Base-by-base conservation (phyloP, 2,329 filamentous ascomycete species). In the Pezicula neosporulosa region DNA sequence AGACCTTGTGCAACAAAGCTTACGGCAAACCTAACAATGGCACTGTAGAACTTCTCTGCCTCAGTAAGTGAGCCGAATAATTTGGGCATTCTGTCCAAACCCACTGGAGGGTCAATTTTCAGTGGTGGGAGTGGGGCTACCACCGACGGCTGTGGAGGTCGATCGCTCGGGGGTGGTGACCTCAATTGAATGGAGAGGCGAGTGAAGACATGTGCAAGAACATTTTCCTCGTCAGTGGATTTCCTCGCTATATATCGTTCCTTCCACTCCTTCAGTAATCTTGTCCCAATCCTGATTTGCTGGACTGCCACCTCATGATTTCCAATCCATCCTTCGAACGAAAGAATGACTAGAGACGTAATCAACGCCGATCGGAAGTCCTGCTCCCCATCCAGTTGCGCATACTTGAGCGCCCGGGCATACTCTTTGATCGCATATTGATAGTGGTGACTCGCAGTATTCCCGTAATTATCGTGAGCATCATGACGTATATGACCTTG, bases 241-340 rank as follows among this genome's bases (percentile, higher is more conserved):
- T 15, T 33, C 24, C 15, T 50, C 16, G 39, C 7, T 9, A 8
- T 41, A 41, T 30, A 46, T 2, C 44, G 43, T 44, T 53, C 44
- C 21, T 53, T 53, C 51, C 51, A 53, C 33, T 53, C 51, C 30
- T 47, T 50, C 28, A 53, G 24, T 35, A 53, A 44, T 16, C 36
- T 41, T 16, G 47, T 49, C 28, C 81, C 81, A 5, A 67, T 77
- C 61, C 82, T 80, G 38, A 84, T 82, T 60, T 84, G 81, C 13
- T 68, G 59, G 44, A 83, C 82, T 45, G 81, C 80, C 58, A 81
- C 77, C 56, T 73, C 76, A 61, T 84, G 81, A 54, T 83, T 77
- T 27, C 81, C 81, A 24, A 83, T 76, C 58, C 84, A 84, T 1
- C 80, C 83, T 63, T 86, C 83, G 53, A 86, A 86, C 62, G 80